A percentile compares a stretch with the other conserved stretches of the same genome.
These are phyloP conservation scores for Aaosphaeria arxii DNA, from an alignment of 2,329 filamentous ascomycete genomes.

Conservation along the genomic window DNA sequence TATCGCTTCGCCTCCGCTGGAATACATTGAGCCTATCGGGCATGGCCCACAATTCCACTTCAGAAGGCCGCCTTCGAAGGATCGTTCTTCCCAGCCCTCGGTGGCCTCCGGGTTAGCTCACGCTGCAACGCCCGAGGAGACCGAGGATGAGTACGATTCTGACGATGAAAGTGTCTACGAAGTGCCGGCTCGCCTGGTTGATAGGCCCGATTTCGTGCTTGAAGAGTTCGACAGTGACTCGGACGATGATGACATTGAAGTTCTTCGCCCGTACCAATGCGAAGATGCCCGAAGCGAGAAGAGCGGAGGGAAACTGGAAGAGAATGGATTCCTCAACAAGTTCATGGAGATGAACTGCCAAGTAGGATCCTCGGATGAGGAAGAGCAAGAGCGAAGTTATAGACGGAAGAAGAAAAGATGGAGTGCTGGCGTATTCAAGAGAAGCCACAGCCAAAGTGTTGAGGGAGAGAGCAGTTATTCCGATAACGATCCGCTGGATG, in stretches of 20 bases:
- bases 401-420: slow-evolving; percentile 40
- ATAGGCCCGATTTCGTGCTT: slow-evolving; percentile 38
- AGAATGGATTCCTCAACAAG: slow-evolving; percentile 25
- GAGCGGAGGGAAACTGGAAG: slow-evolving; percentile 25
- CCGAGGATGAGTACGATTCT: slow-evolving; percentile 25
- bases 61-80: slow-evolving; percentile 31
- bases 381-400: slow-evolving; percentile 24
- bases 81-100: slow-evolving; percentile 36
- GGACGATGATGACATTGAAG: slow-evolving; percentile 40
- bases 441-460: slow-evolving; percentile 45
- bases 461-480: slow-evolving; percentile 44
- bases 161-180: slow-evolving; percentile 28
- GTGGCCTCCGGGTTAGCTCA: slow-evolving; percentile 33
- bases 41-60: slow-evolving; percentile 34
- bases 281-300: slow-evolving; percentile 42
- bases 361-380: slow-evolving; percentile 31
- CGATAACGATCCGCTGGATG: slow-evolving; percentile 41
- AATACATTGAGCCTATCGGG: slow-evolving; percentile 36
- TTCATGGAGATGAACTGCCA: slow-evolving; percentile 36
- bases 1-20: slow-evolving; percentile 32
- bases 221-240: slow-evolving; percentile 42
- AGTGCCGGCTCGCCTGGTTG: slow-evolving; percentile 20
- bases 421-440: slow-evolving; percentile 44
- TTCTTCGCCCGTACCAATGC: slow-evolving; percentile 43
- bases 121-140: slow-evolving; percentile 30